Evolutionary conservation across 2,329 filamentous ascomycete species (phyloP), one percentile per base, ranked within the genome.

Genomic region (Myriosclerotinia scirpicola): DNA sequence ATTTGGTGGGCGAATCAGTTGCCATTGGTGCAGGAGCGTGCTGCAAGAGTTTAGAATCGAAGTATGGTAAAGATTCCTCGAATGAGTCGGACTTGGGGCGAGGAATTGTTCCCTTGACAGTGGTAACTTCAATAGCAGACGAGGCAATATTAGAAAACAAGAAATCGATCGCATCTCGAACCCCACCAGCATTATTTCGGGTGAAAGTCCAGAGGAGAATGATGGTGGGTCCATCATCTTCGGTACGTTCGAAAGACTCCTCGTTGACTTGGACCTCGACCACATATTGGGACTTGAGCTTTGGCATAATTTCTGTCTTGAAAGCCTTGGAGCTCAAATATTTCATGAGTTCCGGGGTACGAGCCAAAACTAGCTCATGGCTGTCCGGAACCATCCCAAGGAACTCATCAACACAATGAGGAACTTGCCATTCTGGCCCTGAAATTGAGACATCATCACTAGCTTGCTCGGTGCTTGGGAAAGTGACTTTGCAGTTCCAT

Each of bases 401-500:
- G 73, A 99, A 94, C 75, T 95, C 93, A 77, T 99, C 95, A 60
- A 97, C 93, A 73, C 94, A 96, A 77, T 96, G 91, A 69, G 95
- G 94, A 46, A 99, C 94, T 83, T 98, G 95, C 85, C 96, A 99
- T 81, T 98, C 94, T 60, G 95, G 95, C 5, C 95, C 95, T 69
- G 93, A 97, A 67, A 99, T 93, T 22, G 90, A 96, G 64, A 99
- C 93, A 75, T 96, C 90, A 75, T 99, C 95, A 77, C 94, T 98
- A 30, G 95, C 95, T 79, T 96, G 91, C 78, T 99, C 95, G 12
- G 95, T 98, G 80, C 93, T 97, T 9, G 95, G 95, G 77, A 99
- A 99, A 73, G 93, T 91, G 76, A 99, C 96, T 82, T 98, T 98
- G 88, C 95, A 99, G 79, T 98, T 98, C 90, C 93, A 98, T 80